Base-by-base conservation (phyloP, 768 basidiomycete species). In the Tylopilus balloui region DNA sequence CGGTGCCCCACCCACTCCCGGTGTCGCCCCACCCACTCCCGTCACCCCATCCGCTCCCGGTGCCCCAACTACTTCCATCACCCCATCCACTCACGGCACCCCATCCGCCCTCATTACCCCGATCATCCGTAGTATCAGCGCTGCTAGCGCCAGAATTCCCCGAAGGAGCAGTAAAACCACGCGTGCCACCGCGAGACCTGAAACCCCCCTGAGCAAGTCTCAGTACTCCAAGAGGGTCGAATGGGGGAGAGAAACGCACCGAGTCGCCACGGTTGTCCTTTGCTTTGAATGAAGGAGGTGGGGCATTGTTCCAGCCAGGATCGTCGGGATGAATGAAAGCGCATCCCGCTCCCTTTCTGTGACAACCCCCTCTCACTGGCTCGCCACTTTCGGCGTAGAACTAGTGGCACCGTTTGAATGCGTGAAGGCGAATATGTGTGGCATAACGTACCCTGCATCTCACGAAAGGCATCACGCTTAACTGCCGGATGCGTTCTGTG, bases 381-480 rank as follows among this genome's bases (percentile, higher is more conserved):
- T 57, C 51, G 31, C 71, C 71, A 40, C 37, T 54, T 17, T 64
- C 61, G n/a, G 59, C 59, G 52, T 65, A 73, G 51, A 31, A 62
- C 68, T 69, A 39, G 29, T 9, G 29, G 23, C 20, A 20, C 8
- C 3, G 20, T 43, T 43, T 40, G 21, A 55, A 53, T 32, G 36
- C 10, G 10, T 31, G 34, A 39, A 39, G 23, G 31, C 47, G 55
- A 19, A 55, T 42, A 15, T 20, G 23, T 36, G 45, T 42, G 31
- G 42, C 15, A 42, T 35, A 24, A 52, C 64, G 24, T 53, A 66
- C 63, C 48, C n/a, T 64, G 34, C 63, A 64, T 37, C 46, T 61
- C 21, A 25, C 50, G 34, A 48, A 47, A 34, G 58, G 63, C 63
- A 65, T 64, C 40, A 15, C 54, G 35, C n/a, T 44, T 34, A 45